phyloP scores from a whole-genome alignment of 2,329 filamentous ascomycete genomes.

The Paracamarosporium sp. region DNA sequence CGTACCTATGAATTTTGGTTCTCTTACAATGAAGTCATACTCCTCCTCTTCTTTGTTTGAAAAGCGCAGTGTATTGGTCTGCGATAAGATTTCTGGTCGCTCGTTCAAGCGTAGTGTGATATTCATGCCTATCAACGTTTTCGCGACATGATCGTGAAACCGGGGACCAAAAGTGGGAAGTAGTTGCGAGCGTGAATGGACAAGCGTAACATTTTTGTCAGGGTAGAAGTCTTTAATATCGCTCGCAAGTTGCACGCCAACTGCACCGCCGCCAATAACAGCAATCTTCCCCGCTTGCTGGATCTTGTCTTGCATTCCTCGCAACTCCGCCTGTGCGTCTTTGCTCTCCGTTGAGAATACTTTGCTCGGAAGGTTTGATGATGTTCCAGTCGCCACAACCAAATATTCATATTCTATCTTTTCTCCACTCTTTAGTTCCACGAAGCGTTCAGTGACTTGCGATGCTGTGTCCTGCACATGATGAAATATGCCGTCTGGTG shows the following conservation, averaged over 20 bases:
- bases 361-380: constrained; percentile 57
- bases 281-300: constrained; percentile 54
- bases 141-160: constrained; percentile 48
- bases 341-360: constrained; percentile 52
- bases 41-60: constrained; percentile 52
- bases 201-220: constrained; percentile 62
- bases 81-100: constrained; percentile 50
- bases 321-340: constrained; percentile 53
- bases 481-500: constrained; percentile 42
- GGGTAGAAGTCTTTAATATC: constrained; percentile 65
- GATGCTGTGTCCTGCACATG: constrained; percentile 55
- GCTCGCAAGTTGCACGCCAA: constrained; percentile 66
- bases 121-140: constrained; percentile 55
- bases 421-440: constrained; percentile 53
- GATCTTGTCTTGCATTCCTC: constrained; percentile 56
- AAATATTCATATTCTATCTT: constrained; percentile 62
- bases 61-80: constrained; percentile 51
- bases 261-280: constrained; percentile 63
- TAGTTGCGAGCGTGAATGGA: constrained; percentile 63
- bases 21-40: constrained; percentile 59
- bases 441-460: constrained; percentile 44
- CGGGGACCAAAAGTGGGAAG: constrained; percentile 59
- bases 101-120: constrained; percentile 61
- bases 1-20: not conserved
- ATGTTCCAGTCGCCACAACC: constrained; percentile 64